phyloP scores from a whole-genome alignment of 352 stramenopile species.

The Halophytophthora polymorphica region DNA sequence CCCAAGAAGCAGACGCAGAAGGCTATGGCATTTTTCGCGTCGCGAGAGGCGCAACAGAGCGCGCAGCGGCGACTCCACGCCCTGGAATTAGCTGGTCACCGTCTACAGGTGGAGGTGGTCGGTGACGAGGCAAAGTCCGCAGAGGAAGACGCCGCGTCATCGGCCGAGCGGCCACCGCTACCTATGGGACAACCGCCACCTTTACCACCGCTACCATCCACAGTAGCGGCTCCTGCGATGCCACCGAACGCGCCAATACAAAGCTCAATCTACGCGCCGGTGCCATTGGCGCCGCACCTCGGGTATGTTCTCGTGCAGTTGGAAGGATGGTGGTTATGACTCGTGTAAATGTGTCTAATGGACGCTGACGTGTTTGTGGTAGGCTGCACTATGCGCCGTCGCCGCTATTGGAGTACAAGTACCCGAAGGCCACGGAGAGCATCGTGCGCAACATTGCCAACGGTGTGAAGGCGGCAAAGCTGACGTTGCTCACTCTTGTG shows the following conservation, averaged over 20 bases:
- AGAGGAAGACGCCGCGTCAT: background rate
- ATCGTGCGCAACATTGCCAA: slow-evolving; percentile 88
- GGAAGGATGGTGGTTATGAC: background rate
- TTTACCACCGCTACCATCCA: slow-evolving; percentile 15
- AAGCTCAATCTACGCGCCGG: slow-evolving; percentile 25
- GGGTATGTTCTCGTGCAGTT: slow-evolving; percentile 32
- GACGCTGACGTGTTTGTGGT: background rate
- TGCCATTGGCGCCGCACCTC: slow-evolving; percentile 67
- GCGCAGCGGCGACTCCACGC: slow-evolving; percentile 40
- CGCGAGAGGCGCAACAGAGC: slow-evolving; percentile 22
- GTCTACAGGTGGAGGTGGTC: slow-evolving; percentile 34
- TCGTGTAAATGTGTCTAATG: background rate
- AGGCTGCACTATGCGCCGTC: slow-evolving; percentile 86
- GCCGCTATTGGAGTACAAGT: slow-evolving; percentile 85
- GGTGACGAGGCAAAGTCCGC: slow-evolving; percentile 9
- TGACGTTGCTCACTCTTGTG: background rate
- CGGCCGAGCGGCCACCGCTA: slow-evolving; percentile 22
- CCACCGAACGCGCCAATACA: slow-evolving; percentile 4
- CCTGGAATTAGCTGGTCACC: slow-evolving; percentile 55
- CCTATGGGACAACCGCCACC: slow-evolving; percentile 31
- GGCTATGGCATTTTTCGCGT: slow-evolving; percentile 48
- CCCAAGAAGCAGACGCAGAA: slow-evolving; percentile 23
- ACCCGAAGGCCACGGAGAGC: slow-evolving; percentile 67
- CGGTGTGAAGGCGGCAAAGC: slow-evolving; percentile 28
- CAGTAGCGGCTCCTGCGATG: slow-evolving; percentile 4